phyloP scores from a whole-genome alignment of 1,284 basidiomycete species.

The Ustilago vetiveriae region DNA sequence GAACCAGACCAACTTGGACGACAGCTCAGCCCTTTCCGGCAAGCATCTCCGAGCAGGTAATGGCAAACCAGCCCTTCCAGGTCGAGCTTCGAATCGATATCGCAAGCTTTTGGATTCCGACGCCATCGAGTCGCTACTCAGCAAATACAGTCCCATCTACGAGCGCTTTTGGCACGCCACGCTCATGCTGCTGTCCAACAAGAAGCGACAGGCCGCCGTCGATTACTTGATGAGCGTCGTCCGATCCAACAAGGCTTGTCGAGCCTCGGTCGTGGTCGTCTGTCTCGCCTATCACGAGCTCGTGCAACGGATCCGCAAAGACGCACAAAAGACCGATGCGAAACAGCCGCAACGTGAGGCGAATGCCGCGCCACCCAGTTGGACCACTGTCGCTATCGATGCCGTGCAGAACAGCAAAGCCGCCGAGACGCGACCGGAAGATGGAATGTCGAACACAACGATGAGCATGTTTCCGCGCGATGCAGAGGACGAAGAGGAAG shows the following conservation, averaged over 20 bases:
- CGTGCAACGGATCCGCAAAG: conserved; percentile 30
- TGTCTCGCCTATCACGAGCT: conserved; percentile 55
- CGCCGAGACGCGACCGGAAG: not conserved
- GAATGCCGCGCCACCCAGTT: conserved; percentile 6
- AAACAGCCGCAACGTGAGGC: conserved; percentile 5
- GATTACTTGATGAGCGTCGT: conserved; percentile 49
- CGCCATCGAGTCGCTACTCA: conserved; percentile 47
- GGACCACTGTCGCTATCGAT: conserved; percentile 29
- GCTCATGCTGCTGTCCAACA: conserved; percentile 35
- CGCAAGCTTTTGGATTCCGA: conserved; percentile 45
- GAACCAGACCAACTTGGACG: not conserved
- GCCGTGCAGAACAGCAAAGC: conserved; percentile 9
- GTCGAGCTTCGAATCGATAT: conserved; percentile 27
- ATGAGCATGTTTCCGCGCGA: conserved; percentile 25
- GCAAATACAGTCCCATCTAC: conserved; percentile 55
- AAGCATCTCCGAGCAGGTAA: conserved; percentile 5
- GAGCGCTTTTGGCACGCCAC: conserved; percentile 49
- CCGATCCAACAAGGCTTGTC: conserved; percentile 38
- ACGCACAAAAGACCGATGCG: conserved; percentile 5
- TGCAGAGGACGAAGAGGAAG: conserved; percentile 10
- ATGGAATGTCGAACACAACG: conserved; percentile 19
- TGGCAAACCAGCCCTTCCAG: conserved; percentile 10
- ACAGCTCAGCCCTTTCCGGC: not conserved
- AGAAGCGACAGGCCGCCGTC: conserved; percentile 38
- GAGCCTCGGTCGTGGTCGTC: conserved; percentile 48